Percentiles rank a stretch among this genome's conserved stretches.
phyloP scores from a whole-genome alignment of 305 asterid genomes.

The Fraxinus albicans region DNA sequence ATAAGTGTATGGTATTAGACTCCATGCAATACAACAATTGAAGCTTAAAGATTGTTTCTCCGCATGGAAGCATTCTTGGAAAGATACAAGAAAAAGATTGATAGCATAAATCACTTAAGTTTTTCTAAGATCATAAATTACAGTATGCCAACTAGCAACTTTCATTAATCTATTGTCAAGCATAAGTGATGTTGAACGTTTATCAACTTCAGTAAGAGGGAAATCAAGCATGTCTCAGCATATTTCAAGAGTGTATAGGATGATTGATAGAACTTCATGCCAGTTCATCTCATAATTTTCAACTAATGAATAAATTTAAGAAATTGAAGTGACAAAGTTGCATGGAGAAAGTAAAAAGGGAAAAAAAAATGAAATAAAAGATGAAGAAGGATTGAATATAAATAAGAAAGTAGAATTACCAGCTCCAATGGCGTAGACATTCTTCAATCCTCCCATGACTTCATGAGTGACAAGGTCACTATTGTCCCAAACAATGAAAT shows the following conservation, averaged over 20 bases:
- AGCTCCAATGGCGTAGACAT: constrained; percentile 91
- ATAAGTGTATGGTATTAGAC: background rate
- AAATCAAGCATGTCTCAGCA: background rate
- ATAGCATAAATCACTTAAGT: background rate
- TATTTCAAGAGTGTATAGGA: background rate
- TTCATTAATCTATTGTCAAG: background rate
- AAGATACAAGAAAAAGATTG: background rate
- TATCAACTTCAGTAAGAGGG: background rate
- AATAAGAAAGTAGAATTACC: constrained; percentile 39
- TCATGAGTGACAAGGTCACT: constrained; percentile 85
- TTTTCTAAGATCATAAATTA: background rate
- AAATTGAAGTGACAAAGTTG: background rate
- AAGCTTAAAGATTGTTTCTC: background rate
- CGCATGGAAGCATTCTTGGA: background rate
- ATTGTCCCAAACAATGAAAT: constrained; percentile 87
- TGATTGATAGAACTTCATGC: background rate
- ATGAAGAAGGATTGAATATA: background rate
- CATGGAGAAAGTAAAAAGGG: background rate
- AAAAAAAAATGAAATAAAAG: background rate
- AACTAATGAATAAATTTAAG: background rate
- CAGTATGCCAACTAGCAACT: background rate
- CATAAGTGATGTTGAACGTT: background rate
- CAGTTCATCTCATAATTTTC: background rate
- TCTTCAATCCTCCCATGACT: constrained; percentile 93
- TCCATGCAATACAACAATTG: background rate